These are phyloP conservation scores for Penstemon eatonii DNA, from an alignment of 257 asterid genomes.

Conservation along the genomic window DNA sequence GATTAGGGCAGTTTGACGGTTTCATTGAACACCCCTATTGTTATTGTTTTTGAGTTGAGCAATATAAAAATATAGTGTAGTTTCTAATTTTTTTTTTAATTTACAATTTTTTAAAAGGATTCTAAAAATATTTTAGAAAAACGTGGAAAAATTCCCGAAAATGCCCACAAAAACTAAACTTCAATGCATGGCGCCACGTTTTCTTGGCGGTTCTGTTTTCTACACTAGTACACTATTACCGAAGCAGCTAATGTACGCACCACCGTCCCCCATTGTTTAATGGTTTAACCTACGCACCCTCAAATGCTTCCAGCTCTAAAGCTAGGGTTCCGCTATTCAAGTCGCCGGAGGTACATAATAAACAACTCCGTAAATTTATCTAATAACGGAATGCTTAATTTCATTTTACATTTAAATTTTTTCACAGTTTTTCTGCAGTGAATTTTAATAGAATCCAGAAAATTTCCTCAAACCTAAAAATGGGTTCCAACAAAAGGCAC, in stretches of 20 bases:
- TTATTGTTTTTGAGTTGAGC: no score
- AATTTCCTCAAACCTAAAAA: slow-evolving; percentile 36
- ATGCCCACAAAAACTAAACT: no score
- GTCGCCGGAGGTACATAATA: slow-evolving; percentile 8
- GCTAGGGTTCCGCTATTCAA: slow-evolving; percentile 41
- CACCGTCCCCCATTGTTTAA: slow-evolving; percentile 1
- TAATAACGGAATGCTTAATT: background rate
- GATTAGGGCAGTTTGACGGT: no score
- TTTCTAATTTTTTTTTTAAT: no score
- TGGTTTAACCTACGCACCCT: slow-evolving; percentile 20
- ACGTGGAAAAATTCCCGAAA: no score
- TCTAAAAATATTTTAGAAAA: no score
- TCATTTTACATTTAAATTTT: slow-evolving; percentile 24
- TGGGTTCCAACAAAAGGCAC: slow-evolving; percentile 45
- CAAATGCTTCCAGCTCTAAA: slow-evolving; percentile 59
- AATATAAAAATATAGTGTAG: no score
- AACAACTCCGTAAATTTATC: background rate
- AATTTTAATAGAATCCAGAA: slow-evolving; percentile 31
- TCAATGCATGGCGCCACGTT: slow-evolving; percentile 24
- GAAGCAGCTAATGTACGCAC: slow-evolving; percentile 27
- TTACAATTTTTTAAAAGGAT: no score
- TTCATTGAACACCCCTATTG: no score
- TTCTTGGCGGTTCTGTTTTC: slow-evolving; percentile 19
- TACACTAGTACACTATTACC: background rate
- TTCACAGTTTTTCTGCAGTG: slow-evolving; percentile 46